phyloP scores from a whole-genome alignment of 2,329 filamentous ascomycete genomes.

The Beauveria pseudobassiana region DNA sequence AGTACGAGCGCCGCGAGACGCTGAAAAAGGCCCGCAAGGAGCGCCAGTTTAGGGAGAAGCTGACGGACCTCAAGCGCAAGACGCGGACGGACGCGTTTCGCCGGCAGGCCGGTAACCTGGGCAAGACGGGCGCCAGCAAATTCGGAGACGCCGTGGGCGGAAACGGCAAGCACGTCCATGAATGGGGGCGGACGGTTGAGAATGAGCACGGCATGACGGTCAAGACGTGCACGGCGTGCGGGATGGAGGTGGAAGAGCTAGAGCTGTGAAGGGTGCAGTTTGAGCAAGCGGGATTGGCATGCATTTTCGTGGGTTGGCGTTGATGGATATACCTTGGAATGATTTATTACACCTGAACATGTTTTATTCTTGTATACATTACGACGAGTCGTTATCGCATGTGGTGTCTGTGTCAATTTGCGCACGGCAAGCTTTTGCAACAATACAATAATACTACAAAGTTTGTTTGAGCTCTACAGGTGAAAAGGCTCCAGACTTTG shows the following conservation, averaged over 20 bases:
- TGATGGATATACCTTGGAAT: background rate
- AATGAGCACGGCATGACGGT: constrained; percentile 66
- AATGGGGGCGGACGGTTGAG: constrained; percentile 69
- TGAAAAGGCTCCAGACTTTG: too few species aligned
- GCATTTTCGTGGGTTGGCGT: background rate
- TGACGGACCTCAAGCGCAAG: constrained; percentile 85
- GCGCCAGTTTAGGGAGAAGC: constrained; percentile 82
- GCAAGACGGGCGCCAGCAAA: constrained; percentile 41
- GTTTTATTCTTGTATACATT: background rate
- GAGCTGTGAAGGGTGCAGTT: constrained; percentile 43
- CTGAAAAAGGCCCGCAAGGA: constrained; percentile 84
- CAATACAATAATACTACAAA: too few species aligned
- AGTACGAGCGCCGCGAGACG: constrained; percentile 71
- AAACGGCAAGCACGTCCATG: constrained; percentile 72
- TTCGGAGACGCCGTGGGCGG: constrained; percentile 73
- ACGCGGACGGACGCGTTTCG: constrained; percentile 87
- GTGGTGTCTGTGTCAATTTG: too few species aligned
- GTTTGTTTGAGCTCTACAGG: too few species aligned
- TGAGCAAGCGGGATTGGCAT: background rate
- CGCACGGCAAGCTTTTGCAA: background rate
- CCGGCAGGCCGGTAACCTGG: constrained; percentile 55
- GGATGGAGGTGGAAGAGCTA: constrained; percentile 72
- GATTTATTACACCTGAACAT: background rate
- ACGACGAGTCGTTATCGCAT: background rate
- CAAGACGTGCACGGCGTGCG: constrained; percentile 71